A percentile compares a stretch with the other conserved stretches of the same genome.
Evolutionary conservation across 225 moss, liverwort and hornwort genomes (phyloP).

Genomic region (Physcomitrium patens): DNA sequence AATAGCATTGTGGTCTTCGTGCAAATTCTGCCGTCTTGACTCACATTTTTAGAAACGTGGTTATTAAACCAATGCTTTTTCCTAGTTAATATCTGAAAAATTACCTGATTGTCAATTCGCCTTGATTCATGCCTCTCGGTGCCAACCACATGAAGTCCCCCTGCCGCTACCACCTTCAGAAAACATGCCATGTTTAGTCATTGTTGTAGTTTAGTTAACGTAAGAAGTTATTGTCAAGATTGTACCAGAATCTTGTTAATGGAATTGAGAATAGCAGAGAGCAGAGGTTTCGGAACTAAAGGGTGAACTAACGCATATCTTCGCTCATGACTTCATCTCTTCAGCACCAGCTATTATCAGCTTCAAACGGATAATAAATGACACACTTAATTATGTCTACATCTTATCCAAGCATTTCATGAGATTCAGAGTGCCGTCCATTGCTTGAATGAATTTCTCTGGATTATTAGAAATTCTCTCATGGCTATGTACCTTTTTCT

Average conservation of each 20-base stretch:
- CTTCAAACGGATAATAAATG: conserved; percentile 18
- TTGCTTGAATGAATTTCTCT: neutral
- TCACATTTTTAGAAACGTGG: neutral
- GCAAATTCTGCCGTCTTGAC: conserved; percentile 24
- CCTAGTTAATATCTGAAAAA: neutral
- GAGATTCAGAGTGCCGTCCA: neutral
- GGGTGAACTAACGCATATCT: neutral
- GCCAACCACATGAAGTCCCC: conserved; percentile 96
- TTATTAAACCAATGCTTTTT: neutral
- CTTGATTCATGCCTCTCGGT: conserved; percentile 96
- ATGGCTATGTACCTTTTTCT: conserved; percentile 63
- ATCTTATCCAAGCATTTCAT: conserved; percentile 16
- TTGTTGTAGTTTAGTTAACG: neutral
- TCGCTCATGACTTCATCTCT: conserved; percentile 11
- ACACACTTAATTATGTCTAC: conserved; percentile 14
- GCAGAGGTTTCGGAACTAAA: too few relatives aligned
- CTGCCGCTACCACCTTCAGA: conserved; percentile 79
- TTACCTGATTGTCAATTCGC: conserved; percentile 96
- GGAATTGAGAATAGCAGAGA: too few relatives aligned
- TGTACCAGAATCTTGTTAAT: neutral
- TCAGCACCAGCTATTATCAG: conserved; percentile 8
- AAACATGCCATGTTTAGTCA: neutral
- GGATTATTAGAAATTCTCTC: neutral
- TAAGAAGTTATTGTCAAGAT: too few relatives aligned
- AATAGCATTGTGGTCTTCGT: neutral